These are phyloP conservation scores for Diplodia corticola DNA, from an alignment of 2,329 filamentous ascomycete species.

Conservation along the genomic window DNA sequence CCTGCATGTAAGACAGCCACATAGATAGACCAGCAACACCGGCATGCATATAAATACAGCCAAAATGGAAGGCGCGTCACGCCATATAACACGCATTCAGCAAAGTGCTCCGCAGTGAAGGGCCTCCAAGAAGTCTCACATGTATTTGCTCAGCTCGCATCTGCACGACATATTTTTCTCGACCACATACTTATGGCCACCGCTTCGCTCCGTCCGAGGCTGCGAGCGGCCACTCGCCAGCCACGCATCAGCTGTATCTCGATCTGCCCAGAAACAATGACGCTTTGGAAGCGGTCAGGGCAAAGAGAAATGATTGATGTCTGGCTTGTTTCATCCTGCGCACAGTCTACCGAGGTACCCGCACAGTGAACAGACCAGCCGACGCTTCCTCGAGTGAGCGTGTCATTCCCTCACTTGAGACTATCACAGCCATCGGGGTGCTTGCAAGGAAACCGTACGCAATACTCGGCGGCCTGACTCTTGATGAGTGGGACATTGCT, in stretches of 20 bases:
- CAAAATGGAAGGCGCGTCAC: neutral
- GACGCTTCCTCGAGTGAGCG: neutral
- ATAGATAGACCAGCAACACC: neutral
- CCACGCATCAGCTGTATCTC: neutral
- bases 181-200: neutral
- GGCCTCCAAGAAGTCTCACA: neutral
- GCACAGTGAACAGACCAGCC: neutral
- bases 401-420: neutral
- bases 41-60: neutral
- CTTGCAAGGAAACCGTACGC: neutral
- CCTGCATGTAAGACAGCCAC: neutral
- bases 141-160: neutral
- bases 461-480: neutral
- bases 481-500: neutral
- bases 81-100: neutral
- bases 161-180: neutral
- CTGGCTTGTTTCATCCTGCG: slow-evolving; percentile 15
- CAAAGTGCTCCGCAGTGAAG: neutral
- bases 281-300: neutral
- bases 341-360: slow-evolving; percentile 19
- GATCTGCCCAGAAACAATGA: neutral
- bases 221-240: neutral
- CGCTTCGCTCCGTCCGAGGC: neutral
- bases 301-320: neutral
- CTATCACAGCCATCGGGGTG: neutral